These are phyloP conservation scores for Jamesozyma spencerorum DNA, from an alignment of 805 yeast species.

Conservation along the genomic window DNA sequence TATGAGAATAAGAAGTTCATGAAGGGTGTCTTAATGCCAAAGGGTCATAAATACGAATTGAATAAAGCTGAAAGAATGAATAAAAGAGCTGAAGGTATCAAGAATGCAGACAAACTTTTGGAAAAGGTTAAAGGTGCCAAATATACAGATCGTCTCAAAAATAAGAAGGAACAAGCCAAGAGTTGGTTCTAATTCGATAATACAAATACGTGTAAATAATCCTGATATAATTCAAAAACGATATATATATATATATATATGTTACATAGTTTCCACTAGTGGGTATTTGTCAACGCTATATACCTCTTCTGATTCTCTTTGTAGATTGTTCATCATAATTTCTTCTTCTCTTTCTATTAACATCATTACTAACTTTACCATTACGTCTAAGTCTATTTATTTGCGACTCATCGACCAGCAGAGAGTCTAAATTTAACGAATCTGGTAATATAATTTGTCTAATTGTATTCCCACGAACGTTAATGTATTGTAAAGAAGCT, in stretches of 20 bases:
- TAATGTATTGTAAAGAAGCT: slow-evolving; percentile 58
- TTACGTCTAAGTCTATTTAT: slow-evolving; percentile 20
- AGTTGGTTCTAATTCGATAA: slow-evolving; percentile 10
- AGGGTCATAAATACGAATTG: slow-evolving; percentile 76
- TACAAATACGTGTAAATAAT: not conserved
- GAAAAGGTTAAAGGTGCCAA: slow-evolving; percentile 53
- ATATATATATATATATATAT: not conserved
- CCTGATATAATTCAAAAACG: not conserved
- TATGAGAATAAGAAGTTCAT: slow-evolving; percentile 58
- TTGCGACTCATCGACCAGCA: slow-evolving; percentile 40
- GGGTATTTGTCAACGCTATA: not conserved
- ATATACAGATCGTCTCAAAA: slow-evolving; percentile 37
- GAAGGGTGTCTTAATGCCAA: slow-evolving; percentile 69
- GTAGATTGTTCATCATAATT: slow-evolving; percentile 15
- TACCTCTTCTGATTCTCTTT: slow-evolving; percentile 31
- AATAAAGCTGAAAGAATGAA: slow-evolving; percentile 48
- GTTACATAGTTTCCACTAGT: too few relatives aligned
- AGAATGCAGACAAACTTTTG: slow-evolving; percentile 56
- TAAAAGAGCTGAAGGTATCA: slow-evolving; percentile 57
- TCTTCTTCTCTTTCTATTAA: slow-evolving; percentile 18
- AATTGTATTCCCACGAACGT: slow-evolving; percentile 81
- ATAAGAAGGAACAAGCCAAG: slow-evolving; percentile 26
- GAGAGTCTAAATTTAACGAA: slow-evolving; percentile 60
- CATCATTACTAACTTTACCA: slow-evolving; percentile 22
- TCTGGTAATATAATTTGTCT: slow-evolving; percentile 81